Conservation (phyloP, 495 filamentous ascomycete species). For the Oleoguttula mirabilis region DNA sequence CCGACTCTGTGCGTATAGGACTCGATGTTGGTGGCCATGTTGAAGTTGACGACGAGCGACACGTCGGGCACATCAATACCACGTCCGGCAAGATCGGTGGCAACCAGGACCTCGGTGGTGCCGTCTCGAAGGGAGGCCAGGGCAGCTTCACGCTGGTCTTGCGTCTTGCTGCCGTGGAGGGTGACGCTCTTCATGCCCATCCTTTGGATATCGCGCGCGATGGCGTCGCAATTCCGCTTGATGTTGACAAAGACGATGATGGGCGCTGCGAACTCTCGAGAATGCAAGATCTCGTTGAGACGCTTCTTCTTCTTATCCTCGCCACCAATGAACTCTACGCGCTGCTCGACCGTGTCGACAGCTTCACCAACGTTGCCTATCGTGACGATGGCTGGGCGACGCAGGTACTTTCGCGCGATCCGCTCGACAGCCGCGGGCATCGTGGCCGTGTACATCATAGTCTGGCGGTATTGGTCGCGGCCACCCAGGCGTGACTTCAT, state of each 20-base stretch:
- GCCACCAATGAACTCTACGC: slow-evolving; percentile 80
- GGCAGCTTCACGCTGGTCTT: slow-evolving; percentile 94
- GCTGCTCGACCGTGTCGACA: slow-evolving; percentile 97
- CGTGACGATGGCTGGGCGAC: slow-evolving; percentile 84
- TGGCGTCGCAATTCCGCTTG: slow-evolving; percentile 96
- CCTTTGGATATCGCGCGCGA: slow-evolving; percentile 88
- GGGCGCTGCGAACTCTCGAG: slow-evolving; percentile 74
- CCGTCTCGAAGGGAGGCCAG: slow-evolving; percentile 75
- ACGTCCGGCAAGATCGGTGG: slow-evolving; percentile 89
- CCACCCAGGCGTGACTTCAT: slow-evolving; percentile 77
- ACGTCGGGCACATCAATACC: slow-evolving; percentile 98
- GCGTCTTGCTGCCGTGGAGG: slow-evolving; percentile 87
- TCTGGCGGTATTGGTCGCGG: slow-evolving; percentile 86
- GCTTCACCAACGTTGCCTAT: slow-evolving; percentile 93
- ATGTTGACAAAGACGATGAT: slow-evolving; percentile 99
- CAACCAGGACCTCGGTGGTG: slow-evolving; percentile 76
- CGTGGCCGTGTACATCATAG: slow-evolving; percentile 99
- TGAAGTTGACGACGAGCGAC: slow-evolving; percentile 92
- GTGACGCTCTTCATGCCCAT: slow-evolving; percentile 88
- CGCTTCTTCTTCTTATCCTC: slow-evolving; percentile 98
- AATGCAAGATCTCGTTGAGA: slow-evolving; percentile 76
- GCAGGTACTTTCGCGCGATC: slow-evolving; percentile 91
- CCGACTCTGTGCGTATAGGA: slow-evolving; percentile 96
- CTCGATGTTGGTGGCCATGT: slow-evolving; percentile 92
- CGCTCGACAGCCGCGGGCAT: slow-evolving; percentile 92